A percentile compares a stretch with the other conserved stretches of the same genome.
Evolutionary conservation across 352 stramenopile genomes (phyloP).

Genomic region (Globisporangium recalcitrans): DNA sequence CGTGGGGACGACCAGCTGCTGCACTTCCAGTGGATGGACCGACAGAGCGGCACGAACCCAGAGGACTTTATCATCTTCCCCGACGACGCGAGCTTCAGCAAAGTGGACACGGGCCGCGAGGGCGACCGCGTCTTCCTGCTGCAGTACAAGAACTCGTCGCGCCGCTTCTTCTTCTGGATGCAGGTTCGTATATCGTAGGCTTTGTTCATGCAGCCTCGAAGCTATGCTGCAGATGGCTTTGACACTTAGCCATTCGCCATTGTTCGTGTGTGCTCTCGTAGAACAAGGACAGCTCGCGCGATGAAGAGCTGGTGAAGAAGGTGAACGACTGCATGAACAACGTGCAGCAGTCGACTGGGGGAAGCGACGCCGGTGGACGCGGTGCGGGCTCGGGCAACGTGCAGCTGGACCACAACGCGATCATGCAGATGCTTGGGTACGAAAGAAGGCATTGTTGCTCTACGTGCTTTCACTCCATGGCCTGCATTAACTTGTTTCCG

Average conservation of each 20-base stretch:
- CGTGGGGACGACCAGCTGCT: slow-evolving; percentile 87
- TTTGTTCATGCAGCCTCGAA: not conserved
- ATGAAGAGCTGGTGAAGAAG: slow-evolving; percentile 85
- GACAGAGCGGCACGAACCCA: slow-evolving; percentile 69
- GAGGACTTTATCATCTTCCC: slow-evolving; percentile 93
- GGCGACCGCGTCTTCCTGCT: slow-evolving; percentile 89
- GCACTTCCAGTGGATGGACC: slow-evolving; percentile 92
- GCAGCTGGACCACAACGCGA: slow-evolving; percentile 86
- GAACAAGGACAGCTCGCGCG: slow-evolving; percentile 85
- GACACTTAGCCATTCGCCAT: not conserved
- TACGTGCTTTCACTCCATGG: too few species aligned
- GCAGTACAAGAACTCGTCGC: slow-evolving; percentile 90
- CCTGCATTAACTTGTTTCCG: not conserved
- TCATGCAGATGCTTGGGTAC: slow-evolving; percentile 89
- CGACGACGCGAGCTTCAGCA: slow-evolving; percentile 84
- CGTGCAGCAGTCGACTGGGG: slow-evolving; percentile 37
- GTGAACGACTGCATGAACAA: slow-evolving; percentile 90
- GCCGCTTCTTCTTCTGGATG: slow-evolving; percentile 95
- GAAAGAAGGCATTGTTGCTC: not conserved
- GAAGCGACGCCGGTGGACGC: slow-evolving; percentile 22
- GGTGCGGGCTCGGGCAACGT: slow-evolving; percentile 45
- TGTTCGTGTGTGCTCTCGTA: slow-evolving; percentile 12
- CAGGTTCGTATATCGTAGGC: slow-evolving; percentile 57
- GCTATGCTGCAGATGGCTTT: not conserved
- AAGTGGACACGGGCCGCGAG: slow-evolving; percentile 82